Evolutionary conservation across 2,329 filamentous ascomycete species (phyloP).

Genomic region (Fusarium humuli): DNA sequence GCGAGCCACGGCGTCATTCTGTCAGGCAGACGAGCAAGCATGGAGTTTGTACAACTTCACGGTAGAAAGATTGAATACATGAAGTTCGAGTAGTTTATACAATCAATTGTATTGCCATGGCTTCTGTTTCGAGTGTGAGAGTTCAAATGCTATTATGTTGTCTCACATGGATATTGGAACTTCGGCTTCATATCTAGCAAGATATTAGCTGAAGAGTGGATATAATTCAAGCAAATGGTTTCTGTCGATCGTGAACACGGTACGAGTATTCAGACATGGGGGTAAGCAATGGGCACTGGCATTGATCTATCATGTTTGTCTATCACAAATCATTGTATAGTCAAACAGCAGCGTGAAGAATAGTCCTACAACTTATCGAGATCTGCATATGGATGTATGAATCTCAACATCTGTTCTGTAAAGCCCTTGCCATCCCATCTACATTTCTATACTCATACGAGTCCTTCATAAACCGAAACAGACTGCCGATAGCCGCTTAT

Average conservation of each 20-base stretch:
- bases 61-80: not conserved
- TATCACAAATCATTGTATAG: not conserved
- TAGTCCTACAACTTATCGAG: not conserved
- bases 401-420: not conserved
- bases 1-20: conserved; percentile 26
- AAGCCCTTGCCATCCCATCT: not conserved
- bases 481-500: not conserved
- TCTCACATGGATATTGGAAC: not conserved
- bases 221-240: not conserved
- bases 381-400: not conserved
- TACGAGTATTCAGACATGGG: not conserved
- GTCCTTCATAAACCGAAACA: not conserved
- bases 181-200: not conserved
- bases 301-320: not conserved
- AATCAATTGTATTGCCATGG: not conserved
- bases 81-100: not conserved
- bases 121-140: not conserved
- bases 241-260: not conserved
- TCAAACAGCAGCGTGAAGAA: not conserved
- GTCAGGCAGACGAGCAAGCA: conserved; percentile 4
- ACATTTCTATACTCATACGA: not conserved
- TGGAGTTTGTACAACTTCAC: not conserved
- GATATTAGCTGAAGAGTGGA: not conserved
- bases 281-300: not conserved
- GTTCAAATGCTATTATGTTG: not conserved